Evolutionary conservation across 352 stramenopile genomes (phyloP).

Genomic region (Phytophthora colocasiae): DNA sequence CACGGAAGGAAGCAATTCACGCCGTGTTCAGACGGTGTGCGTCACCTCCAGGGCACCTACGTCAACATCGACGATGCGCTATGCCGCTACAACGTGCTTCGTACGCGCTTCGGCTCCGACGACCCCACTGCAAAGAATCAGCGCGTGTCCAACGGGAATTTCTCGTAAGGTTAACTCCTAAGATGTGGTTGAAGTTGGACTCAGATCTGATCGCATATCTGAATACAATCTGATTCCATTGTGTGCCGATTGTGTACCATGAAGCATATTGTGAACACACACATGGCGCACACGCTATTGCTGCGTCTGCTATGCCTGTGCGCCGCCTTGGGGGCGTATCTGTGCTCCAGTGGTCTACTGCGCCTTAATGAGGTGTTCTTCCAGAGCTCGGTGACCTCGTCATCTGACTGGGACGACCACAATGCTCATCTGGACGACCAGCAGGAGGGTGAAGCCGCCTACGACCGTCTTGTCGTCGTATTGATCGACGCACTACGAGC

Average conservation of each 20-base stretch:
- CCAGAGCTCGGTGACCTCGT: slow-evolving; percentile 17
- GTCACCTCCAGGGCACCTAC: slow-evolving; percentile 88
- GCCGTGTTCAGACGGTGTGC: slow-evolving; percentile 68
- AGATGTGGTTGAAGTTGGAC: slow-evolving; percentile 9
- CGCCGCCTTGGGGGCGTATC: slow-evolving; percentile 52
- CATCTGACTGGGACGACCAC: slow-evolving; percentile 8
- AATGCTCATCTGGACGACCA: slow-evolving; percentile 1
- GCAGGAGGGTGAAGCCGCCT: slow-evolving; percentile 34
- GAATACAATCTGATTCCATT: slow-evolving; percentile 6
- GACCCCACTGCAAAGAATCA: slow-evolving; percentile 63
- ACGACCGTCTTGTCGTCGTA: slow-evolving; percentile 86
- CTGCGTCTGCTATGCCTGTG: slow-evolving; percentile 47
- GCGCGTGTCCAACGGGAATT: slow-evolving; percentile 78
- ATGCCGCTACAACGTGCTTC: slow-evolving; percentile 84
- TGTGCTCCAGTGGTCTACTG: slow-evolving; percentile 63
- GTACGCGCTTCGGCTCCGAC: slow-evolving; percentile 54
- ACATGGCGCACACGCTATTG: slow-evolving; percentile 22
- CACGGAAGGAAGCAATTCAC: slow-evolving; percentile 84
- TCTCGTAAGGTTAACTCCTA: slow-evolving; percentile 42
- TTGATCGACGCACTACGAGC: slow-evolving; percentile 88
- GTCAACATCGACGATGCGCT: slow-evolving; percentile 90
- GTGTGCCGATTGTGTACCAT: slow-evolving; percentile 19
- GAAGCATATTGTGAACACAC: slow-evolving; percentile 1
- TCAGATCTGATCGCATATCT: slow-evolving; percentile 19
- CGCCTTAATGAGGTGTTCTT: slow-evolving; percentile 66